Evolutionary conservation across 495 filamentous ascomycete genomes (phyloP), one percentile per base, ranked within the genome.

Genomic region (Penicillium steckii): DNA sequence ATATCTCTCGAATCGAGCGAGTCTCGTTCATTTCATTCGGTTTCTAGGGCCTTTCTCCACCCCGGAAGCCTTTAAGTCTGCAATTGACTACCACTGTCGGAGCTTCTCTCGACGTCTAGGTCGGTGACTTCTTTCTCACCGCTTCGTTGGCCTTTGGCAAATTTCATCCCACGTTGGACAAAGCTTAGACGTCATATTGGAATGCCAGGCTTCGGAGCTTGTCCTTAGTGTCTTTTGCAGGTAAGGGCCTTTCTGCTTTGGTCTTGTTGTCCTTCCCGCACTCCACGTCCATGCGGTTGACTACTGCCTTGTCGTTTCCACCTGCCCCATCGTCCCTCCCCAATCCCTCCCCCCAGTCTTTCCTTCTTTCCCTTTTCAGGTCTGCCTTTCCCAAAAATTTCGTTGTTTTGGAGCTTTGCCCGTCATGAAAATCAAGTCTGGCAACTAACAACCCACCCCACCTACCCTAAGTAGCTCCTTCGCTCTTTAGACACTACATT

Each of bases 21-120:
- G 60, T 65, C 61, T 68, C 66, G 56, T 67, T 60, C 62, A 56
- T 62, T 63, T 62, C 47, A 52, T 59, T 64, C 57, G 48, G 44
- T 61, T 57, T 33, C 52, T 55, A 44, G 33, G 23, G 48, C 42
- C 25, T 29, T 53, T 27, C 13, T 15, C 52, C 29, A 52, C 32
- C 50, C 50, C 52, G 46, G 46, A 50, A 41, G 38, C 47, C 33
- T 52, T n/a, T 53, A 50, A 45, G 26, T 24, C 47, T 53, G 41
- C 61, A 59, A 57, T 65, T 62, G 56, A 50, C 32, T 57, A 15
- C 45, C 46, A 53, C 46, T 43, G 32, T 27, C 30, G 33, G 26
- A 15, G 45, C 27, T 23, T 25, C 29, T 52, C 49, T 52, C 52
- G 25, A 49, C 57, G 43, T 29, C 21, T 30, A 53, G 37, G 45